A percentile compares a stretch with the other conserved stretches of the same genome.
Conservation (phyloP, 164 flowering plant species). For the Aristolochia fimbriata region DNA sequence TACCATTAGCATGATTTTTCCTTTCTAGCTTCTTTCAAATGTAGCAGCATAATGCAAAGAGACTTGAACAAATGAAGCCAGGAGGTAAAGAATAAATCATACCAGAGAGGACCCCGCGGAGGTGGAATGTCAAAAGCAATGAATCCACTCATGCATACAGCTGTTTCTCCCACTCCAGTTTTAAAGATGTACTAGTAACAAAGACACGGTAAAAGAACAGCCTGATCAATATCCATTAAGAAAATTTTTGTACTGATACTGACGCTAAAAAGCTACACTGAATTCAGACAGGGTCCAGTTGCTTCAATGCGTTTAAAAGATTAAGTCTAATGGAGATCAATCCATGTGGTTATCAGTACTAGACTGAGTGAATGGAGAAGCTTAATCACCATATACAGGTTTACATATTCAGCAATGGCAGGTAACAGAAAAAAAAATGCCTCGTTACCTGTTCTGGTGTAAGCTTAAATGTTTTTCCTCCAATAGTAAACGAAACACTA, state of each 20-base stretch:
- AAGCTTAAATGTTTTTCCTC: slow-evolving; percentile 57
- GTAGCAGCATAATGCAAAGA: too few relatives aligned
- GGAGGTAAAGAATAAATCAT: background rate
- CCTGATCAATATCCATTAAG: background rate
- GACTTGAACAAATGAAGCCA: too few relatives aligned
- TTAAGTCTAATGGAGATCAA: too few relatives aligned
- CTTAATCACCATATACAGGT: too few relatives aligned
- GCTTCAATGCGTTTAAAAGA: too few relatives aligned
- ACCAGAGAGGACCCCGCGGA: slow-evolving; percentile 73
- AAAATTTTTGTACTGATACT: background rate
- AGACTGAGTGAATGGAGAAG: too few relatives aligned
- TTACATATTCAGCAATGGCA: too few relatives aligned
- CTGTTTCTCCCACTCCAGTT: slow-evolving; percentile 47
- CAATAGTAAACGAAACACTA: slow-evolving; percentile 57
- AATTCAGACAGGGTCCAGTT: background rate
- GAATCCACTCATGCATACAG: slow-evolving; percentile 75
- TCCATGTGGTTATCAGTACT: too few relatives aligned
- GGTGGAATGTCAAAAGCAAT: slow-evolving; percentile 58
- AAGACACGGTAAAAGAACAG: background rate
- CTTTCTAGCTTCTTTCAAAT: too few relatives aligned
- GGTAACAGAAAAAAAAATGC: too few relatives aligned
- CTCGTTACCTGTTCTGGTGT: slow-evolving; percentile 48
- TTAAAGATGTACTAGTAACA: slow-evolving; percentile 48
- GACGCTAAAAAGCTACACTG: background rate
- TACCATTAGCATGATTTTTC: too few relatives aligned